phyloP scores from a whole-genome alignment of 164 flowering plant genomes.

The Santalum album region DNA sequence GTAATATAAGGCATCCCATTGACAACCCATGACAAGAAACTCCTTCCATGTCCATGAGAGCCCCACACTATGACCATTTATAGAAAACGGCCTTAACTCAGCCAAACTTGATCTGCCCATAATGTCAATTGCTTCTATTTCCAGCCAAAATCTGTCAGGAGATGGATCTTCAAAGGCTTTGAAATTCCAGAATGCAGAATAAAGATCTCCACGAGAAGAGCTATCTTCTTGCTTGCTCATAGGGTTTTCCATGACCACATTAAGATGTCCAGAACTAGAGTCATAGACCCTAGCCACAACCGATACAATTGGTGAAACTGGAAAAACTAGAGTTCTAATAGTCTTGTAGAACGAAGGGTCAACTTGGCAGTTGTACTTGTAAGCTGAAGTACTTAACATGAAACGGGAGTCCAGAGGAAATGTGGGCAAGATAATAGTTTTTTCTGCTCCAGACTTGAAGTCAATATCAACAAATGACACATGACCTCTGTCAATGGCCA shows the following conservation, averaged over 20 bases:
- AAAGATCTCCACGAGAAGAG: slow-evolving; percentile 53
- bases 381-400: slow-evolving; percentile 32
- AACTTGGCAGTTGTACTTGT: slow-evolving; percentile 30
- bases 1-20: slow-evolving; percentile 67
- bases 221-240: slow-evolving; percentile 46
- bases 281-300: slow-evolving; percentile 74
- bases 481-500: slow-evolving; percentile 75
- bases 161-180: slow-evolving; percentile 78
- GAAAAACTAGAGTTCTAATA: slow-evolving; percentile 73
- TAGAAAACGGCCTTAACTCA: slow-evolving; percentile 71
- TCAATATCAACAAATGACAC: slow-evolving; percentile 71
- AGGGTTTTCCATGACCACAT: slow-evolving; percentile 45
- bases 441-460: slow-evolving; percentile 42
- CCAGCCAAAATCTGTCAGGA: slow-evolving; percentile 73
- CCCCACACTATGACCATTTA: slow-evolving; percentile 48
- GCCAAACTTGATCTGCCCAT: slow-evolving; percentile 41
- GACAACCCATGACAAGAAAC: slow-evolving; percentile 86
- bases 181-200: slow-evolving; percentile 66
- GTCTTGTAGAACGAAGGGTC: slow-evolving; percentile 34
- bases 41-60: slow-evolving; percentile 85
- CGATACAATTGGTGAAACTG: slow-evolving; percentile 45
- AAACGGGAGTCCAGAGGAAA: slow-evolving; percentile 83
- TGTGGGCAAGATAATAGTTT: slow-evolving; percentile 64
- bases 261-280: slow-evolving; percentile 38
- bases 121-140: slow-evolving; percentile 70